Percentiles rank a stretch among this genome's conserved stretches.
phyloP scores from a whole-genome alignment of 225 moss, liverwort and hornwort genomes.

The Pseudoscleropodium purum region DNA sequence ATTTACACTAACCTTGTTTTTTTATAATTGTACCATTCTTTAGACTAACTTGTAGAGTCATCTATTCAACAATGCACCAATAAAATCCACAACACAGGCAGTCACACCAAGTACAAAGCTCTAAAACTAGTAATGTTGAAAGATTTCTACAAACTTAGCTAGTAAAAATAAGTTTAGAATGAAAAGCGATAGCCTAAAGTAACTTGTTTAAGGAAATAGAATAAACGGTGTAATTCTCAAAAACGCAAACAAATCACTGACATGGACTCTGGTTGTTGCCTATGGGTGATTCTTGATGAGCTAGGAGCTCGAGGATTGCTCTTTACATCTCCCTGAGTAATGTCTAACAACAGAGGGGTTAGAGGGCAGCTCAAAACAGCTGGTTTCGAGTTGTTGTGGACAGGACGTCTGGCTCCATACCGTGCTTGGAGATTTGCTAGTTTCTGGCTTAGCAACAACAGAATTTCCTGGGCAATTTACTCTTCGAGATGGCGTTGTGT shows the following conservation, averaged over 20 bases:
- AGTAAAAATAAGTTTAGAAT: neutral
- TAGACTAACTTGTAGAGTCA: neutral
- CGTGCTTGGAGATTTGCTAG: conserved; percentile 60
- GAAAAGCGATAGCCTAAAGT: neutral
- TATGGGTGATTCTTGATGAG: neutral
- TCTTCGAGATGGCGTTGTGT: conserved; percentile 63
- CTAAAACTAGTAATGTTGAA: neutral
- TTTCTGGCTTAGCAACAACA: conserved; percentile 54
- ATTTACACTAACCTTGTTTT: neutral
- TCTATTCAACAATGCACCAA: neutral
- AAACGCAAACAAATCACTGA: neutral
- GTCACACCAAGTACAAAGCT: neutral
- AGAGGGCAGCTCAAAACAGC: conserved; percentile 57
- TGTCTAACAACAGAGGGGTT: conserved; percentile 42
- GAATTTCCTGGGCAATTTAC: conserved; percentile 72
- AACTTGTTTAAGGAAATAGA: neutral
- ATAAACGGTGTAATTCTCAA: neutral
- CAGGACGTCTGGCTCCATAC: conserved; percentile 41
- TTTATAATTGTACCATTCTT: too few relatives aligned
- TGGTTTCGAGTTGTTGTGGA: conserved; percentile 10
- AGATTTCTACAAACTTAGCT: neutral
- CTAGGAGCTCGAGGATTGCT: neutral
- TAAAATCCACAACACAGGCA: neutral
- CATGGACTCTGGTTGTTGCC: neutral
- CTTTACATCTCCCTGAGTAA: conserved; percentile 7